Percentiles rank a stretch among this genome's conserved stretches.
These are phyloP conservation scores for Penicillium fuscoglaucum DNA, from an alignment of 2,329 filamentous ascomycete species.

Conservation along the genomic window DNA sequence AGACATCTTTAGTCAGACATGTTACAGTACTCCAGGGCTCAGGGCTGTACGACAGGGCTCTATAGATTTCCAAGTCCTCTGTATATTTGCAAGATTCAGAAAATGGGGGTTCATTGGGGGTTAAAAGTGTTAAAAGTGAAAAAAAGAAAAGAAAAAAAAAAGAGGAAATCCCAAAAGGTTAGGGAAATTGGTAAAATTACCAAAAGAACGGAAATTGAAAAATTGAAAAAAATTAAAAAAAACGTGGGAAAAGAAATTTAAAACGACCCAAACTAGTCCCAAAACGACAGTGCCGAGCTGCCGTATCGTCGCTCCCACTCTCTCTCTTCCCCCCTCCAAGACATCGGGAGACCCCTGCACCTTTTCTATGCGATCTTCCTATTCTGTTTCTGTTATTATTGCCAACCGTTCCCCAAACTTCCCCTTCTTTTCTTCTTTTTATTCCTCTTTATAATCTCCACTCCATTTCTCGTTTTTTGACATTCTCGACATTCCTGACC, in stretches of 20 bases:
- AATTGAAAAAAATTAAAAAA: neutral
- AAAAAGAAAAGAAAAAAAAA: neutral
- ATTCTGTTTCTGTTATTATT: slow-evolving; percentile 4
- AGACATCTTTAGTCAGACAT: neutral
- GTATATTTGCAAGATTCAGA: neutral
- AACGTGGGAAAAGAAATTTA: slow-evolving; percentile 4
- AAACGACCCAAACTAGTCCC: slow-evolving; percentile 16
- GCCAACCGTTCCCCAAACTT: slow-evolving; percentile 2
- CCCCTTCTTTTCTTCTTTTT: slow-evolving; percentile 11
- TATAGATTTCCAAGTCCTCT: neutral
- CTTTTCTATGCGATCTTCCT: slow-evolving; percentile 9
- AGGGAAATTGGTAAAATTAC: slow-evolving; percentile 4
- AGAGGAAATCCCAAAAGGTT: slow-evolving; percentile 8
- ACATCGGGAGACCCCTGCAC: slow-evolving; percentile 5
- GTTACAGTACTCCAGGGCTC: neutral
- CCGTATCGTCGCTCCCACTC: slow-evolving; percentile 24
- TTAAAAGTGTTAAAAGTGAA: neutral
- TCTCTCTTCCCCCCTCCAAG: neutral
- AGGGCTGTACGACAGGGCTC: neutral
- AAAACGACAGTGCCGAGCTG: slow-evolving; percentile 24
- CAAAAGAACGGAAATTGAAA: slow-evolving; percentile 8
- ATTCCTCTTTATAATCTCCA: slow-evolving; percentile 9
- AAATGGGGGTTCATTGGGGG: neutral
- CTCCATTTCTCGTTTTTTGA: neutral
- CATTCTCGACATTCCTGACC: slow-evolving; percentile 4